Evolutionary conservation across 257 asterid species (phyloP), one percentile per base, ranked within the genome.

Genomic region (Rubia yunnanensis): DNA sequence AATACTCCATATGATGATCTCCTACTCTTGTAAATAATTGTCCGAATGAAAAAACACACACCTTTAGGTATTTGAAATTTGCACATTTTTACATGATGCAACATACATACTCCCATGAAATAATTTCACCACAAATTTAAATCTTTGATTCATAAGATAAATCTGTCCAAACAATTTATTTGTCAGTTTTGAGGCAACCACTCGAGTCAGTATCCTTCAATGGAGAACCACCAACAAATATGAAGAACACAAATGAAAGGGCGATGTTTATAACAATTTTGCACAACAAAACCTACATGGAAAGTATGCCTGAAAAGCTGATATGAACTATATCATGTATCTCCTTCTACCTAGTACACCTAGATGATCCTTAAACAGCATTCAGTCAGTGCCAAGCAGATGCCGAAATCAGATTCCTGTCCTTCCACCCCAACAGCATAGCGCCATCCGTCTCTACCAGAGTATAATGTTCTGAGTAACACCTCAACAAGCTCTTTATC

Each of bases 391-490:
- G 81, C 96, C 98, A 91, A 70, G 98, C 98, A 30, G 96, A 91
- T 38, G 96, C 95, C 0, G 98, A 91, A 34, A 91, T 73, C 65
- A 91, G 76, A 72, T 86, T 85, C 79, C 98, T 81, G 30, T 82
- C 82, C 77, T 86, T 91, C 98, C 98, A 91, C 27, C 98, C 98
- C 68, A 91, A 58, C 50, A 91, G 62, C 95, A 88, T 79, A 22
- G 83, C 88, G 3, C 96, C 96, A 69, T 88, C 98, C 68, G 64
- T 81, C 85, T 91, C 96, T 69, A 84, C 65, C 20, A 91, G 77
- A 11, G 88, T 86, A 73, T 91, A 91, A 71, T 85, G 85, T 66
- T 85, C 95, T 1, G 96, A 86, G 69, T 91, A 91, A 68, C 83
- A 78, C 73, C 73, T 78, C 79, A 91, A n/a, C 74, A 91, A 69